Conservation (phyloP, 2,329 filamentous ascomycete genomes). For the Beauveria varroae region DNA sequence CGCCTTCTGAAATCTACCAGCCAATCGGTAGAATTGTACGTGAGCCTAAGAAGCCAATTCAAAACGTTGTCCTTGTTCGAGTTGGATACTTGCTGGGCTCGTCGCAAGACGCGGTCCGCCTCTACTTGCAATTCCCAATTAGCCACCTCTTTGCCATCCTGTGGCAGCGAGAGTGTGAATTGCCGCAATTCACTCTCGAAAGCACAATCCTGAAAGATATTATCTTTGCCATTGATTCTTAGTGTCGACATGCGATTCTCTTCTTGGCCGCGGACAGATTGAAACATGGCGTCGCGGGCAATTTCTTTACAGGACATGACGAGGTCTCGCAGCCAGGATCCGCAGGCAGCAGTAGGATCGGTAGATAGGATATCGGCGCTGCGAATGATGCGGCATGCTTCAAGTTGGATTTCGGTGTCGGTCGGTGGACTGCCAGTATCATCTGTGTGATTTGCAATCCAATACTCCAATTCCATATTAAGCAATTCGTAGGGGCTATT, state of each 20-base stretch:
- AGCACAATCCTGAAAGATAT: slow-evolving; percentile 49
- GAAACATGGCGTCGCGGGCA: slow-evolving; percentile 37
- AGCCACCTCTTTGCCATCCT: slow-evolving; percentile 50
- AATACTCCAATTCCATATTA: slow-evolving; percentile 50
- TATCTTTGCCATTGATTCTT: slow-evolving; percentile 50
- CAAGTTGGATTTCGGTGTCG: slow-evolving; percentile 46
- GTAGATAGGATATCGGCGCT: slow-evolving; percentile 43
- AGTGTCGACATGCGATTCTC: slow-evolving; percentile 36
- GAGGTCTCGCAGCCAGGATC: slow-evolving; percentile 52
- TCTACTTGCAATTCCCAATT: slow-evolving; percentile 53
- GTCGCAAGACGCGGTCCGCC: slow-evolving; percentile 48
- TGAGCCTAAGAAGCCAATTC: slow-evolving; percentile 48
- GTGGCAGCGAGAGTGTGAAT: slow-evolving; percentile 41
- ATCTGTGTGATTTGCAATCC: slow-evolving; percentile 36
- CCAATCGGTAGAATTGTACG: slow-evolving; percentile 43
- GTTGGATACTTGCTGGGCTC: slow-evolving; percentile 44
- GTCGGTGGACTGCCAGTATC: slow-evolving; percentile 33
- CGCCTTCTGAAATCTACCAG: slow-evolving; percentile 48
- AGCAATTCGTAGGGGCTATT: slow-evolving; percentile 53
- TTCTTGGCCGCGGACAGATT: slow-evolving; percentile 35
- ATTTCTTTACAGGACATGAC: slow-evolving; percentile 41
- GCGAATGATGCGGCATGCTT: slow-evolving; percentile 51
- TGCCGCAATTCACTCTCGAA: slow-evolving; percentile 46
- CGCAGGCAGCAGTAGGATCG: slow-evolving; percentile 28
- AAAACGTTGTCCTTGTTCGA: slow-evolving; percentile 42